Conservation (phyloP, 1,284 basidiomycete genomes). For the Tilletia horrida region DNA sequence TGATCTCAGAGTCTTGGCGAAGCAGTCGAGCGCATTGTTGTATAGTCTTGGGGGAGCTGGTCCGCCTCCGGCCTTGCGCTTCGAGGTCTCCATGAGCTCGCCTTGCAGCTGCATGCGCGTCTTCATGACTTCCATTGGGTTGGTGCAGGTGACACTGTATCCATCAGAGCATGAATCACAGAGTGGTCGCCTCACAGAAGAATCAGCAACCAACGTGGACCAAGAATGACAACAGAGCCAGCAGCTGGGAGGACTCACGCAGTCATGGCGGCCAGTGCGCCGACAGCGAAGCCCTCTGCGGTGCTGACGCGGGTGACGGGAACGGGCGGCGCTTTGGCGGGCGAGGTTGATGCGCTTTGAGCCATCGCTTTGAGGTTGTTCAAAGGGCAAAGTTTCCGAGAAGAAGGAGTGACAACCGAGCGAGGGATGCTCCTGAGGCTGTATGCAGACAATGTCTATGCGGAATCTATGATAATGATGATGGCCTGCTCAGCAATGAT, state of each 20-base stretch:
- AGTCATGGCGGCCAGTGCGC: slow-evolving; percentile 45
- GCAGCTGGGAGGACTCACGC: slow-evolving; percentile 21
- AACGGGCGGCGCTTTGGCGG: slow-evolving; percentile 11
- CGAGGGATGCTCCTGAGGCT: too few relatives aligned
- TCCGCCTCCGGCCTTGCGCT: slow-evolving; percentile 18
- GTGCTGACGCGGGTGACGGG: slow-evolving; percentile 38
- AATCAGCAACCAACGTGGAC: background rate
- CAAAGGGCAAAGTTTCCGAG: too few relatives aligned
- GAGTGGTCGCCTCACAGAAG: too few relatives aligned
- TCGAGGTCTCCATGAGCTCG: slow-evolving; percentile 31
- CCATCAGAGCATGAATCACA: too few relatives aligned
- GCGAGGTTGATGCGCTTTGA: background rate
- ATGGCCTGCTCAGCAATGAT: too few relatives aligned
- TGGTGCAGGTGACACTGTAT: slow-evolving; percentile 34
- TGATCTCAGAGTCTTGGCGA: slow-evolving; percentile 81
- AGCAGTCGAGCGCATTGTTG: slow-evolving; percentile 79
- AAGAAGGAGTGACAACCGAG: too few relatives aligned
- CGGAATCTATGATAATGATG: too few relatives aligned
- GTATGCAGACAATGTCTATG: too few relatives aligned
- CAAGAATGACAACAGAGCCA: slow-evolving; percentile 1
- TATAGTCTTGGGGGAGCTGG: slow-evolving; percentile 61
- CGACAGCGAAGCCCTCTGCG: slow-evolving; percentile 36
- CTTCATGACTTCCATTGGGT: slow-evolving; percentile 50
- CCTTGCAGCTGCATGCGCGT: slow-evolving; percentile 53
- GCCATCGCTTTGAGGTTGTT: background rate